Base-by-base conservation (phyloP, 1,284 basidiomycete genomes). In the Ganoderma sp. region DNA sequence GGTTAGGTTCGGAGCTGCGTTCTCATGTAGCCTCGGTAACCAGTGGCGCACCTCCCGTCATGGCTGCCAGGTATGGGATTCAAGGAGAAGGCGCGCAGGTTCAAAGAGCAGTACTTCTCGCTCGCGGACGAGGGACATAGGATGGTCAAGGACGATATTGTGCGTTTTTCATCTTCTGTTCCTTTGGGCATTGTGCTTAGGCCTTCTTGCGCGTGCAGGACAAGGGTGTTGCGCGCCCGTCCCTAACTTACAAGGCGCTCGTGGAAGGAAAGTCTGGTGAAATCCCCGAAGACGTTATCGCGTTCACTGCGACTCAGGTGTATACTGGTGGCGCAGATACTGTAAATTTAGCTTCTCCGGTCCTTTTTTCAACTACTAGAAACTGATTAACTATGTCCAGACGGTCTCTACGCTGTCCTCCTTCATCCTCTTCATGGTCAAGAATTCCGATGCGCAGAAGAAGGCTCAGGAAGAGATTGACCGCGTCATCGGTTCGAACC, bases 261-360 rank as follows among this genome's bases (percentile, higher is more conserved):
- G 86, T 68, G 87, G 90, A 70, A 78, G 90, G 57, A 86, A 86
- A 69, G 88, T 19, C 64, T 2, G 61, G 54, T 7, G 59, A 70
- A 17, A n/a, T 63, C 43, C 34, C 70, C 2, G 65, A 69, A 3
- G 59, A 64, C 19, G 37, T 71, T 22, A 57, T 71, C 59, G 67
- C 56, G 61, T 69, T 67, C 61, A 64, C 59, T 12, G 67, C 70
- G 12, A 65, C 67, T 15, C 67, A 71, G 34, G 67, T 71, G 22
- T 69, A 68, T 37, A 65, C 70, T 10, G 70, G 66, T 9, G 68
- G 64, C 7, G 65, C 66, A 12, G 68, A 71, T 54, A 71, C 71
- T 25, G 69, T 66, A 15, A 50, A 52, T n/a, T 52, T 22, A 25
- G n/a, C 37, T 42, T 22, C 9, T 43, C 15, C 0, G 17, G 9